Evolutionary conservation across 2,329 filamentous ascomycete species (phyloP).

Genomic region (Pseudogymnoascus sp.): DNA sequence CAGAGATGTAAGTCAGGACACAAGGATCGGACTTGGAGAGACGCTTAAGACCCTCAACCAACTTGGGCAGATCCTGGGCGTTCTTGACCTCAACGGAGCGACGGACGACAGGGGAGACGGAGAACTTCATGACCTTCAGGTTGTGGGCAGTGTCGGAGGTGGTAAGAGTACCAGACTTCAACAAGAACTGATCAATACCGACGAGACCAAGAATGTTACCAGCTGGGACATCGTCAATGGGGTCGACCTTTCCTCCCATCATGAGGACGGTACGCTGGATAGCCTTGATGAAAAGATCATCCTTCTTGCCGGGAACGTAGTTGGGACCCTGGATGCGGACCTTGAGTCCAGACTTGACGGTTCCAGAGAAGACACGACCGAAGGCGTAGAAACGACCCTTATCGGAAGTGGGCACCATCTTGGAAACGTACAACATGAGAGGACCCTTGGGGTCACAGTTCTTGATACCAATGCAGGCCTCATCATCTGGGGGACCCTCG

Average conservation of each 20-base stretch:
- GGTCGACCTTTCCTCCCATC: conserved; percentile 99
- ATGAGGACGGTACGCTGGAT: conserved; percentile 99
- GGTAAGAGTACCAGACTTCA: conserved; percentile 99
- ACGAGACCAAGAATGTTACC: conserved; percentile 99
- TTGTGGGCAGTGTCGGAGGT: conserved; percentile 97
- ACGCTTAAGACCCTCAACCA: conserved; percentile 99
- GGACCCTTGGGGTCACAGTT: conserved; percentile 97
- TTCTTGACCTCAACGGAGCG: conserved; percentile 99
- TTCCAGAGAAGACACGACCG: conserved; percentile 99
- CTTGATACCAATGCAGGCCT: conserved; percentile 90
- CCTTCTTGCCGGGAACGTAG: conserved; percentile 97
- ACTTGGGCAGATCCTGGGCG: conserved; percentile 98
- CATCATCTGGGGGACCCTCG: conserved; percentile 92
- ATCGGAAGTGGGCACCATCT: conserved; percentile 99
- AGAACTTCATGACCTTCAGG: conserved; percentile 99
- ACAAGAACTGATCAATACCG: conserved; percentile 99
- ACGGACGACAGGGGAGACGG: conserved; percentile 96
- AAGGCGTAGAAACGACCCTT: conserved; percentile 99
- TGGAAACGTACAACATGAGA: conserved; percentile 99
- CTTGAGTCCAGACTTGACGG: conserved; percentile 94
- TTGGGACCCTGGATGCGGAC: conserved; percentile 99
- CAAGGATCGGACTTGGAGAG: conserved; percentile 99
- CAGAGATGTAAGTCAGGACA: conserved; percentile 80
- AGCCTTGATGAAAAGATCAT: conserved; percentile 97
- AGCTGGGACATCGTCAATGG: conserved; percentile 96